These are phyloP conservation scores for Prunus persica DNA, from an alignment of 306 rosid genomes.

Conservation along the genomic window DNA sequence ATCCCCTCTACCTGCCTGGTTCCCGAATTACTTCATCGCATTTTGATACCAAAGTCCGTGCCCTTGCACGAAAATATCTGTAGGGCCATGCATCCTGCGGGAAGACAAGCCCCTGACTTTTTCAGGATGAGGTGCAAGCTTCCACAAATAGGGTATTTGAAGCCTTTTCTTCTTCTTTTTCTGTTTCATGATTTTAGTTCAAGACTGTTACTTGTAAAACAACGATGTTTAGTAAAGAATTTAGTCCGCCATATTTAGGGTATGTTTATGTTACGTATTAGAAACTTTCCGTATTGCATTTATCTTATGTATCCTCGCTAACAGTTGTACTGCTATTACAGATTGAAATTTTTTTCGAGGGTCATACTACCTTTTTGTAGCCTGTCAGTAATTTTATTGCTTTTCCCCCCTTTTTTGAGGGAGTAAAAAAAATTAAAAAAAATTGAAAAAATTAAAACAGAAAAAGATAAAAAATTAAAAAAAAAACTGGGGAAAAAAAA, in stretches of 20 bases:
- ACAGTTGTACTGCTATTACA: background rate
- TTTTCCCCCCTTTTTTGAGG: too few species aligned
- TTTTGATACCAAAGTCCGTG: constrained; percentile 93
- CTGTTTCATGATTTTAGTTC: background rate
- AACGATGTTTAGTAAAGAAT: background rate
- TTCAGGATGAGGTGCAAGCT: background rate
- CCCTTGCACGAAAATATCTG: constrained; percentile 84
- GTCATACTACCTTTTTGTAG: background rate
- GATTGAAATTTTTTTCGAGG: background rate
- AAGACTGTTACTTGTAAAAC: background rate
- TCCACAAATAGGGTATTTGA: background rate
- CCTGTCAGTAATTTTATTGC: too few species aligned
- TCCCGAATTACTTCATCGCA: constrained; percentile 91
- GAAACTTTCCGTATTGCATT: background rate
- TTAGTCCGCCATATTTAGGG: background rate
- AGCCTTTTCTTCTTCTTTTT: background rate
- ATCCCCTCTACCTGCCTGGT: constrained; percentile 90
- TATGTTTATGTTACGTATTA: background rate
- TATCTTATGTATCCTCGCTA: background rate
- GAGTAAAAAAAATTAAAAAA: too few species aligned
- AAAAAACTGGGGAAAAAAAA: too few species aligned
- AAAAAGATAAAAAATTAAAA: too few species aligned
- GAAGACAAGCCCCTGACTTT: constrained; percentile 6
- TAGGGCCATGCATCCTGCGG: constrained; percentile 26
- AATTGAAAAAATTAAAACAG: too few species aligned